These are phyloP conservation scores for Musa acuminata DNA, from an alignment of 176 grass and related monocot species.

Conservation along the genomic window DNA sequence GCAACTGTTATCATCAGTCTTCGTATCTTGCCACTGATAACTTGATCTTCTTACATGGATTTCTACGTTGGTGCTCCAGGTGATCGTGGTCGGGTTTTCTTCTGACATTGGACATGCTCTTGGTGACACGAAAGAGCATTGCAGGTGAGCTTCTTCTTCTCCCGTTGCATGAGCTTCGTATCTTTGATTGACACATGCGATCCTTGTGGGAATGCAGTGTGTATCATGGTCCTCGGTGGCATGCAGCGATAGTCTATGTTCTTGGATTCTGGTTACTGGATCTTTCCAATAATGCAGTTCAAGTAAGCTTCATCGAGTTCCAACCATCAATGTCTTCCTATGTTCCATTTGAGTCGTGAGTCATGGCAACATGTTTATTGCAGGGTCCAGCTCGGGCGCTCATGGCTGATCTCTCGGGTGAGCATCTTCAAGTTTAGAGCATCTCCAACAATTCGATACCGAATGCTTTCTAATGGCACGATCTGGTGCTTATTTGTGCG, in stretches of 20 bases:
- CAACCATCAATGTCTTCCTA: background rate
- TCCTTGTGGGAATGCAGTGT: constrained; percentile 21
- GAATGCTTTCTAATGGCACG: background rate
- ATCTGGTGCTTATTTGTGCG: background rate
- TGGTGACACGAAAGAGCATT: constrained; percentile 76
- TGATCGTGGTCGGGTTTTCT: constrained; percentile 79
- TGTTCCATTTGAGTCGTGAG: background rate
- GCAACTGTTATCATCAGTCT: background rate
- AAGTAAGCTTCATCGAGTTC: constrained; percentile 32
- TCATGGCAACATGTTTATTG: background rate
- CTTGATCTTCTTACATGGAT: background rate
- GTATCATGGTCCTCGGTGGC: constrained; percentile 65
- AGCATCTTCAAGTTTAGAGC: background rate
- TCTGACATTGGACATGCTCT: constrained; percentile 77
- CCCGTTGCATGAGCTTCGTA: background rate
- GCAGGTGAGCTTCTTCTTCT: constrained; percentile 37
- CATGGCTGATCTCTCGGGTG: constrained; percentile 93
- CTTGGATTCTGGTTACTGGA: constrained; percentile 95
- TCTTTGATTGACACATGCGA: background rate
- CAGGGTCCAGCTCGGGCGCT: constrained; percentile 83
- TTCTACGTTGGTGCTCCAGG: constrained; percentile 19
- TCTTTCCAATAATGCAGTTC: constrained; percentile 85
- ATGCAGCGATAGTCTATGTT: constrained; percentile 73
- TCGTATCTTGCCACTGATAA: too few relatives aligned
- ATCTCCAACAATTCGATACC: background rate